Conservation (phyloP, 352 stramenopile species). For the Globisporangium solare region DNA sequence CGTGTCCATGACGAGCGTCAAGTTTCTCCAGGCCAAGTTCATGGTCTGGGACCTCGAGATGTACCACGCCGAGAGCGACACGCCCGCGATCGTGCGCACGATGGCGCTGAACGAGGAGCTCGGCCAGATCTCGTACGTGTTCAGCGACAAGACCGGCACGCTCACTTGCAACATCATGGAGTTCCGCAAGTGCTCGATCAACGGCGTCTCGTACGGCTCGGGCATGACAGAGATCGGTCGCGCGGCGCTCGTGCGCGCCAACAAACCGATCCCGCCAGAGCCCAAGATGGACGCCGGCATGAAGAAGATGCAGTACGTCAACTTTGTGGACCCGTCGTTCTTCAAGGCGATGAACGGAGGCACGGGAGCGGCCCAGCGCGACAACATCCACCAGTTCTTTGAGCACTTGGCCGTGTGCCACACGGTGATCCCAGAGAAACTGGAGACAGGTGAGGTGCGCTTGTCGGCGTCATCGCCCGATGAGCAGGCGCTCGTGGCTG, state of each 20-base stretch:
- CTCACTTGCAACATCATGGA: slow-evolving; percentile 93
- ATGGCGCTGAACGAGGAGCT: slow-evolving; percentile 91
- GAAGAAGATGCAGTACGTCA: slow-evolving; percentile 63
- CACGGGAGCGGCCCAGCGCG: slow-evolving; percentile 33
- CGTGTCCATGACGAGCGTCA: slow-evolving; percentile 89
- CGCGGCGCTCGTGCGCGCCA: slow-evolving; percentile 48
- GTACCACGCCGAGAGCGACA: slow-evolving; percentile 92
- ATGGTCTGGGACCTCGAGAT: slow-evolving; percentile 89
- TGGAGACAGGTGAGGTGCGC: slow-evolving; percentile 59
- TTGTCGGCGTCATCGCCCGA: slow-evolving; percentile 79
- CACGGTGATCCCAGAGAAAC: slow-evolving; percentile 71
- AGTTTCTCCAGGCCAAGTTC: slow-evolving; percentile 82
- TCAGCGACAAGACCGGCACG: slow-evolving; percentile 92
- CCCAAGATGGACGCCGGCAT: slow-evolving; percentile 52
- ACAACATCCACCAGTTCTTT: slow-evolving; percentile 74
- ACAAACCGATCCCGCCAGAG: slow-evolving; percentile 57
- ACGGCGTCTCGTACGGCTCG: slow-evolving; percentile 88
- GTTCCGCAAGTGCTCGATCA: slow-evolving; percentile 93
- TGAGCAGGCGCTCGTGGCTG: slow-evolving; percentile 80
- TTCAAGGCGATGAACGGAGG: slow-evolving; percentile 59
- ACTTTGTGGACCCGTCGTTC: slow-evolving; percentile 68
- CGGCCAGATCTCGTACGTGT: slow-evolving; percentile 88
- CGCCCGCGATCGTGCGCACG: slow-evolving; percentile 72
- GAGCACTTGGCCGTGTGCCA: slow-evolving; percentile 82
- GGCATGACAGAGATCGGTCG: slow-evolving; percentile 79